Conservation (phyloP, 352 stramenopile species). For the Pythium pyrilobum region DNA sequence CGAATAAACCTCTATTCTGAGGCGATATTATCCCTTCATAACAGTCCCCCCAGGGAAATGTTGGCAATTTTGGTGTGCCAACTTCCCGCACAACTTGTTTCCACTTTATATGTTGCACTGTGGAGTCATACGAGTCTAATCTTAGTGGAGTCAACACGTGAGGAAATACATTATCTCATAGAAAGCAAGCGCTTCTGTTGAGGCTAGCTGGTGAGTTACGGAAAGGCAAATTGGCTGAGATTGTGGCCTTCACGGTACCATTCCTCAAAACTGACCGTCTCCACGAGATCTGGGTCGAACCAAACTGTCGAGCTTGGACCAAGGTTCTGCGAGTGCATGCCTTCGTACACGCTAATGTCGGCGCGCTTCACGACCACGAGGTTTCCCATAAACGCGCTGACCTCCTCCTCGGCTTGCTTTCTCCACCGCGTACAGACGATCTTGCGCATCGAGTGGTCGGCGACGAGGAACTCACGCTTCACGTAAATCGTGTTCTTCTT, state of each 20-base stretch:
- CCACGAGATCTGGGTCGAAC: background rate
- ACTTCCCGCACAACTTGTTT: too few species aligned
- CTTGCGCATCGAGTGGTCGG: background rate
- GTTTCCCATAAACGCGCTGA: background rate
- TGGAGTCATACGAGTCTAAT: too few species aligned
- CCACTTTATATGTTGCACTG: too few species aligned
- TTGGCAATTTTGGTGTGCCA: too few species aligned
- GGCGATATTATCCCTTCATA: too few species aligned
- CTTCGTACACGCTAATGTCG: background rate
- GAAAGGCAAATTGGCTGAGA: background rate
- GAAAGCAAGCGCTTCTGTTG: background rate
- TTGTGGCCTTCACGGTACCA: background rate
- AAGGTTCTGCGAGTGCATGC: background rate
- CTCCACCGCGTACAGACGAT: constrained; percentile 2
- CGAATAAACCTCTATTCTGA: too few species aligned
- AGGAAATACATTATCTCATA: background rate
- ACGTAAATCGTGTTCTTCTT: background rate
- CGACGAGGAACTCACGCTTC: constrained; percentile 1
- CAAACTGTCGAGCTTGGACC: background rate
- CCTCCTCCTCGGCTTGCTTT: background rate
- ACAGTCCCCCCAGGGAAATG: too few species aligned
- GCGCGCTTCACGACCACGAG: background rate
- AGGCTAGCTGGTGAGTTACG: background rate
- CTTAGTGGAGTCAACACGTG: too few species aligned
- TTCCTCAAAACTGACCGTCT: background rate